Percentiles rank a stretch among this genome's conserved stretches.
Conservation (phyloP, 768 basidiomycete genomes). For the Candolleomyces aberdarensis region DNA sequence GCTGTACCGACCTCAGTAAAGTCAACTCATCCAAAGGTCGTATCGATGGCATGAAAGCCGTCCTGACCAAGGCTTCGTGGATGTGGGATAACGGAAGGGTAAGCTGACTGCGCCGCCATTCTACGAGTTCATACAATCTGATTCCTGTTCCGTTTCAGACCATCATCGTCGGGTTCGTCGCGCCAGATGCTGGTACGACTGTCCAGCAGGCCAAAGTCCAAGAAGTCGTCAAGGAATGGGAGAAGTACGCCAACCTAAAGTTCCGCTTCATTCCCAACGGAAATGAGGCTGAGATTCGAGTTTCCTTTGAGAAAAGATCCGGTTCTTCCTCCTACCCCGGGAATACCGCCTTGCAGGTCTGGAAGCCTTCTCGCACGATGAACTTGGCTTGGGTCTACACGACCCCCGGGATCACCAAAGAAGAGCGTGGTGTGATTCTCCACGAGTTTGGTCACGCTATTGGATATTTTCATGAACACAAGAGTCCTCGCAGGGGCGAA, state of each 20-base stretch:
- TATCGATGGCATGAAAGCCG: constrained; percentile 1
- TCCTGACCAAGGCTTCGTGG: background rate
- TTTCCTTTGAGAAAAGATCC: constrained; percentile 5
- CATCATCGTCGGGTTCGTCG: constrained; percentile 3
- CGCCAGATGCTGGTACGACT: background rate
- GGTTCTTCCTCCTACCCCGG: constrained; percentile 16
- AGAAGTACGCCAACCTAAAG: constrained; percentile 12
- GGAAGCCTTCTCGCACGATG: constrained; percentile 4
- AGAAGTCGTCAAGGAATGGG: constrained; percentile 14
- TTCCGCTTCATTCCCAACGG: constrained; percentile 4
- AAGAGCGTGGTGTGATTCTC: constrained; percentile 14
- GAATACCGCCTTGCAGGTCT: constrained; percentile 1
- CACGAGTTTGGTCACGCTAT: constrained; percentile 20
- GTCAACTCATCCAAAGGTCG: background rate
- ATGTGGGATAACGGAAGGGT: constrained; percentile 8
- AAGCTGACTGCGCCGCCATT: background rate
- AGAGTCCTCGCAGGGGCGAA: too few species aligned
- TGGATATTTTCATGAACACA: constrained; percentile 17
- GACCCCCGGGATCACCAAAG: background rate
- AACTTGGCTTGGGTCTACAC: constrained; percentile 15
- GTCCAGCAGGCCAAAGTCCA: constrained; percentile 10
- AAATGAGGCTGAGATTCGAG: constrained; percentile 4
- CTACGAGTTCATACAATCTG: background rate
- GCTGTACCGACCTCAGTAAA: background rate
- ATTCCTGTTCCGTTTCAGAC: background rate